phyloP scores from a whole-genome alignment of 257 asterid species.

The Cruciata laevipes region DNA sequence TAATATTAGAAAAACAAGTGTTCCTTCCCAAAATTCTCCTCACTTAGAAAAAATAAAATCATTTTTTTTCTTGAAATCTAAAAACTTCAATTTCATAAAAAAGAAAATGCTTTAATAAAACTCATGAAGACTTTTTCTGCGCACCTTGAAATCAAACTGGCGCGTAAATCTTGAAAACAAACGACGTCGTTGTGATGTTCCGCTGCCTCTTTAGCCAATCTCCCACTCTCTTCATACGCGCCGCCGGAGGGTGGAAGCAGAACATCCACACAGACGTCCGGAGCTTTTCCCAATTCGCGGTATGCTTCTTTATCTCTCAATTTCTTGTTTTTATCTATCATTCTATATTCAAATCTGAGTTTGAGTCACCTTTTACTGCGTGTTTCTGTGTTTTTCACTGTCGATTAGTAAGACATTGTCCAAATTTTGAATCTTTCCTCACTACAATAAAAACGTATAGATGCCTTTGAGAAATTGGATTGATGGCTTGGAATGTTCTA shows the following conservation, averaged over 20 bases:
- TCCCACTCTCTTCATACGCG: background rate
- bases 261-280: background rate
- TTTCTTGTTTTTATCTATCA: background rate
- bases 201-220: background rate
- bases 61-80: no score
- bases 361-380: background rate
- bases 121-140: background rate
- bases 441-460: no score
- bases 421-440: background rate
- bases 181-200: constrained; percentile 3
- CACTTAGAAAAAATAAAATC: no score
- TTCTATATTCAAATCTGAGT: background rate
- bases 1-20: no score
- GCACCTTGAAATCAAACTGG: background rate
- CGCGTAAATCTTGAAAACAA: background rate
- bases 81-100: no score
- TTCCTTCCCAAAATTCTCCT: no score
- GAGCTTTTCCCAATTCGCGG: background rate
- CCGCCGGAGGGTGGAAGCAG: background rate
- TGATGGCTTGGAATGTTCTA: background rate
- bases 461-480: background rate
- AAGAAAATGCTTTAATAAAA: background rate
- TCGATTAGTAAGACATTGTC: no score
- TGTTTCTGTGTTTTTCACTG: background rate
- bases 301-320: background rate